Evolutionary conservation across 352 stramenopile genomes (phyloP).

Genomic region (Phytophthora pini): DNA sequence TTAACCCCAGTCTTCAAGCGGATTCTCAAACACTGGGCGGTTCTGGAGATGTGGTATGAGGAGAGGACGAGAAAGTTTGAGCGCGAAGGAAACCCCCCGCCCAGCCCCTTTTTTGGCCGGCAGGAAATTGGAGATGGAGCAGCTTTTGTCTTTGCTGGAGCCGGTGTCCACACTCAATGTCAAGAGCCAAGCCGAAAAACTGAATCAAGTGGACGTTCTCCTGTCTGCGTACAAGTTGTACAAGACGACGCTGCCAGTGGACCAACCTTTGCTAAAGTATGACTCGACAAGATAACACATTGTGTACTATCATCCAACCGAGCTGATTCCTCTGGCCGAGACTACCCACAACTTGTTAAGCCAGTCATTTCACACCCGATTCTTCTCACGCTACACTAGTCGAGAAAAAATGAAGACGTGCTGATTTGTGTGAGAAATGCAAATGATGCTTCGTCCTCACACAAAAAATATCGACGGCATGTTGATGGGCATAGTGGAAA

Average conservation of each 20-base stretch:
- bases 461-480: background rate
- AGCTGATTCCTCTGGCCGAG: background rate
- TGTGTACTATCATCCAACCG: background rate
- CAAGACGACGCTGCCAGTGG: background rate
- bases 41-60: constrained; percentile 4
- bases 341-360: background rate
- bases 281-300: background rate
- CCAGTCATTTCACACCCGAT: background rate
- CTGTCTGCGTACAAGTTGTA: background rate
- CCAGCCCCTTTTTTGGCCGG: background rate
- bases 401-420: background rate
- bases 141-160: background rate
- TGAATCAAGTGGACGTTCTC: background rate
- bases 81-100: background rate
- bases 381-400: background rate
- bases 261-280: background rate
- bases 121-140: background rate
- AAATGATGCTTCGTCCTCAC: background rate
- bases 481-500: background rate
- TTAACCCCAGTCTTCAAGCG: background rate
- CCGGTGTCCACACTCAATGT: background rate
- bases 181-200: background rate
- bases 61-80: background rate
- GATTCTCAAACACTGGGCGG: constrained; percentile 10
- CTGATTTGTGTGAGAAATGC: background rate